Evolutionary conservation across 129 eudicot species (phyloP).

Genomic region (Lonicera japonica): DNA sequence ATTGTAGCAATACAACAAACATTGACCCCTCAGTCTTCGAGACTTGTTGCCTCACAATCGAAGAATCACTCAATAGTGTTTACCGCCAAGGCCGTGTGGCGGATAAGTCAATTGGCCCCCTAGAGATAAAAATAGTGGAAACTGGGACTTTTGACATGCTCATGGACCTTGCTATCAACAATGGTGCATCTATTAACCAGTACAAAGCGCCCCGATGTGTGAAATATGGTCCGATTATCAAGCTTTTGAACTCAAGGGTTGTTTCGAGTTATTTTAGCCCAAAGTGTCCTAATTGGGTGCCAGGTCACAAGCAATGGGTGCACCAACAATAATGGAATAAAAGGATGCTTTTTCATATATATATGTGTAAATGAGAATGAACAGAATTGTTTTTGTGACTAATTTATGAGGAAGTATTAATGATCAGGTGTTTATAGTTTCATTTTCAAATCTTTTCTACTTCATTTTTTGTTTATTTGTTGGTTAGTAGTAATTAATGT

Average conservation of each 20-base stretch:
- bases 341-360: neutral
- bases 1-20: slow-evolving; percentile 8
- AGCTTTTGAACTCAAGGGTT: slow-evolving; percentile 42
- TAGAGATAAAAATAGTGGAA: slow-evolving; percentile 55
- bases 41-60: slow-evolving; percentile 42
- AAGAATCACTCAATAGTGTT: slow-evolving; percentile 53
- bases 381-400: too few relatives aligned
- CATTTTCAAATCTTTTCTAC: neutral
- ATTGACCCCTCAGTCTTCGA: slow-evolving; percentile 30
- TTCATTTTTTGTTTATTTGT: neutral
- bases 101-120: slow-evolving; percentile 53
- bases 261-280: slow-evolving; percentile 47
- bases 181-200: slow-evolving; percentile 63
- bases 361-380: neutral
- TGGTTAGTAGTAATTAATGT: neutral
- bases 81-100: slow-evolving; percentile 51
- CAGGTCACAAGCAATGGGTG: slow-evolving; percentile 58
- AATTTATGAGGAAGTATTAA: neutral
- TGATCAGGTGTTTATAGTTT: neutral
- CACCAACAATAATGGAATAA: slow-evolving; percentile 19
- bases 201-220: slow-evolving; percentile 72
- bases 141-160: slow-evolving; percentile 70
- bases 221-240: slow-evolving; percentile 31
- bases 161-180: slow-evolving; percentile 53
- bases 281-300: slow-evolving; percentile 55